phyloP scores from a whole-genome alignment of 352 stramenopile species.

The Phytophthora chlamydospora region DNA sequence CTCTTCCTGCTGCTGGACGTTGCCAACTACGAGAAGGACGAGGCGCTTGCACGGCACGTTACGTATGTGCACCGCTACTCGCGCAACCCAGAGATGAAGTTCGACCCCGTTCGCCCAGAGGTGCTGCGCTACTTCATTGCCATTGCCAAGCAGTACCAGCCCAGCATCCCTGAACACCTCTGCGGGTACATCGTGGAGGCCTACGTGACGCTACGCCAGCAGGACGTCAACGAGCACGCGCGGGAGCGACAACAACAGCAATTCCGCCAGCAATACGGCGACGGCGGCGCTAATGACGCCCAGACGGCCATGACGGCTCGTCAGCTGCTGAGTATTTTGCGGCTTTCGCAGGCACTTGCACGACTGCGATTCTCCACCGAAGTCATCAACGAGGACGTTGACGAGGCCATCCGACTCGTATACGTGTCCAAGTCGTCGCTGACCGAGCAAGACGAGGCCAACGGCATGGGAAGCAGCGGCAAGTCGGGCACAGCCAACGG shows the following conservation, averaged over 20 bases:
- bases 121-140: constrained; percentile 92
- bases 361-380: constrained; percentile 95
- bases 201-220: constrained; percentile 96
- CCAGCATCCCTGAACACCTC: constrained; percentile 92
- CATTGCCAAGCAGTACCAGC: constrained; percentile 88
- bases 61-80: constrained; percentile 93
- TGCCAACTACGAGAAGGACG: constrained; percentile 93
- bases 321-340: constrained; percentile 98
- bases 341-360: constrained; percentile 96
- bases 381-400: constrained; percentile 97
- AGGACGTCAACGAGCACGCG: constrained; percentile 88
- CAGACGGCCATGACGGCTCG: constrained; percentile 99
- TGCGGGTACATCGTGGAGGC: constrained; percentile 98
- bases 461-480: constrained; percentile 30
- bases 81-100: constrained; percentile 91
- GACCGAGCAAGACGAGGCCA: constrained; percentile 86
- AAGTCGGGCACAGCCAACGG: constrained; percentile 25
- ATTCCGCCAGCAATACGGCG: constrained; percentile 44
- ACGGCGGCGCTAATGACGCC: constrained; percentile 77
- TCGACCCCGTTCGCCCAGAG: constrained; percentile 91
- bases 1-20: constrained; percentile 98
- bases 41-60: constrained; percentile 91
- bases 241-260: constrained; percentile 63
- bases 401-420: constrained; percentile 96
- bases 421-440: constrained; percentile 98